Conservation (phyloP, 345 rosid genomes). For the Murraya koenigii region DNA sequence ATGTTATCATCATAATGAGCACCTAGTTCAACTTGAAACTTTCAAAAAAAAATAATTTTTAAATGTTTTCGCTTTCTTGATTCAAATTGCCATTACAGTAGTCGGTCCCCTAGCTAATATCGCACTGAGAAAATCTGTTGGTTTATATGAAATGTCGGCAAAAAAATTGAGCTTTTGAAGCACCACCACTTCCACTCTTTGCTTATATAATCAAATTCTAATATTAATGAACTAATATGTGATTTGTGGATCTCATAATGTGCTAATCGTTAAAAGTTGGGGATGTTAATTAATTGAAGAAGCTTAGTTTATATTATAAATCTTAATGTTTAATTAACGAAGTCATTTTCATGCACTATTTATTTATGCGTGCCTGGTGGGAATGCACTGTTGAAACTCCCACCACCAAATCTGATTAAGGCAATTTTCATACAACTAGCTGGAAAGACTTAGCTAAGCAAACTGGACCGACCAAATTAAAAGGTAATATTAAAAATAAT, state of each 20-base stretch:
- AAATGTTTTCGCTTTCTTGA: neutral
- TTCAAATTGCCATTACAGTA: neutral
- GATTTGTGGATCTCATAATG: neutral
- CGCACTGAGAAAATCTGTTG: neutral
- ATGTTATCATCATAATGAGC: neutral
- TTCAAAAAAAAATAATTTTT: no score
- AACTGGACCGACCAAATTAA: neutral
- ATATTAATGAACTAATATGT: neutral
- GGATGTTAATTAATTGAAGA: neutral
- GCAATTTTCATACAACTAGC: neutral
- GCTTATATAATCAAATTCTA: neutral
- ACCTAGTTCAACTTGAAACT: neutral
- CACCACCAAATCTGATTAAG: neutral
- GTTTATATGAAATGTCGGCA: slow-evolving; percentile 3
- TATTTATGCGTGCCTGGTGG: neutral
- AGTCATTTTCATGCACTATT: neutral
- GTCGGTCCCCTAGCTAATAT: neutral
- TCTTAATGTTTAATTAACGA: neutral
- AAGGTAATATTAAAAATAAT: neutral
- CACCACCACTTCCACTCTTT: neutral
- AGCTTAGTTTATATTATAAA: neutral
- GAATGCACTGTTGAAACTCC: neutral
- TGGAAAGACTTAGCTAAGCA: neutral
- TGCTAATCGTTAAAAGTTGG: neutral
- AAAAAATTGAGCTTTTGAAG: neutral